Conservation (phyloP, 352 stramenopile species). For the Phytophthora litchii region DNA sequence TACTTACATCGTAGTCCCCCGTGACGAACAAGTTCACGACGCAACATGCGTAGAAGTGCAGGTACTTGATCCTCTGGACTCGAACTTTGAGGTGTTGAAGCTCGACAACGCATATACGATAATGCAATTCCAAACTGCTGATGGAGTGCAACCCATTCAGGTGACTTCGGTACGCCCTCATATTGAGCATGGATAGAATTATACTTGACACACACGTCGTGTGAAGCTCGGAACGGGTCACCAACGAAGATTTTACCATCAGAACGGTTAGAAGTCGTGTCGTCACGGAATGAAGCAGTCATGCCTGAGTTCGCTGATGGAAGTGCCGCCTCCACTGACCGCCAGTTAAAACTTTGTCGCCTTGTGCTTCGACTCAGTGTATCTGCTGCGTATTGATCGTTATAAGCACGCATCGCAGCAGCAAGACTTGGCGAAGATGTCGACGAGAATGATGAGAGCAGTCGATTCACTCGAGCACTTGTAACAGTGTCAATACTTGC, state of each 20-base stretch:
- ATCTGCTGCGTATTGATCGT: conserved; percentile 20
- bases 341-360: conserved; percentile 35
- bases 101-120: conserved; percentile 45
- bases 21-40: conserved; percentile 52
- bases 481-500: conserved; percentile 43
- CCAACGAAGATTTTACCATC: conserved; percentile 49
- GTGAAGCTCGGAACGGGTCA: conserved; percentile 52
- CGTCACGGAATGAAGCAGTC: conserved; percentile 3
- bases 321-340: conserved; percentile 28
- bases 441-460: conserved; percentile 37
- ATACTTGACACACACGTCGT: conserved; percentile 58
- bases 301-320: conserved; percentile 3
- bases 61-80: conserved; percentile 44
- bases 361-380: conserved; percentile 5
- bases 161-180: conserved; percentile 42
- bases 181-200: conserved; percentile 64
- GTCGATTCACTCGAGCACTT: conserved; percentile 42
- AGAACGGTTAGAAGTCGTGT: conserved; percentile 1
- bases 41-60: conserved; percentile 55
- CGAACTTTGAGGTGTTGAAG: conserved; percentile 16
- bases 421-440: conserved; percentile 28
- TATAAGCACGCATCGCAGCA: conserved; percentile 32
- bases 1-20: conserved; percentile 53
- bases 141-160: conserved; percentile 44
- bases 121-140: conserved; percentile 61